These are phyloP conservation scores for Entomortierella beljakovae DNA, from an alignment of 192 early-diverging fungal genomes.

Conservation along the genomic window DNA sequence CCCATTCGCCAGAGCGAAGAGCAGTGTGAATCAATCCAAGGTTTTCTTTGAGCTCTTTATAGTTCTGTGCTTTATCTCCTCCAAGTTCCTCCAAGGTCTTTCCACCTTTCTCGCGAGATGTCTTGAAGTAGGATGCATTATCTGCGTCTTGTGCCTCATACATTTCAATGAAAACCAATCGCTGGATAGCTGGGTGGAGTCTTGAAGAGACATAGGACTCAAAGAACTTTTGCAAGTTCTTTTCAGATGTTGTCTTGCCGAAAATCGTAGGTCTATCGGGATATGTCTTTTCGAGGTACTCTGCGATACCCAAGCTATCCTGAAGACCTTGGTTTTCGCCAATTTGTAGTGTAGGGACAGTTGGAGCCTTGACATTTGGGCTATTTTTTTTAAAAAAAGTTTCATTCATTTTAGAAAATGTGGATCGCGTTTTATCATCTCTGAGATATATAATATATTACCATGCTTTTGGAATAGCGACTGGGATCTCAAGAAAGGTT, in stretches of 20 bases:
- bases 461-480: conserved; percentile 19
- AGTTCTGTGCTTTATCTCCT: conserved; percentile 14
- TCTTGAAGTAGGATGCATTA: too few relatives aligned
- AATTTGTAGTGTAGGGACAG: conserved; percentile 5
- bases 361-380: too few relatives aligned
- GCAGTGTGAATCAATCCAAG: conserved; percentile 21
- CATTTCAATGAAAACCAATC: conserved; percentile 38
- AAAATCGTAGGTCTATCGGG: conserved; percentile 59
- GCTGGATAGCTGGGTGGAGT: conserved; percentile 28
- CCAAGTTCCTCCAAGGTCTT: conserved; percentile 26
- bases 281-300: conserved; percentile 63
- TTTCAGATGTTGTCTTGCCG: conserved; percentile 17
- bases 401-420: too few relatives aligned
- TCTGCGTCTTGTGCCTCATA: too few relatives aligned
- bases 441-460: too few relatives aligned
- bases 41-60: conserved; percentile 11
- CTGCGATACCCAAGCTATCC: conserved; percentile 66
- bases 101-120: conserved; percentile 43
- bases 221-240: conserved; percentile 51
- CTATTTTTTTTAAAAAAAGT: too few relatives aligned
- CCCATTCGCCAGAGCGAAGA: conserved; percentile 18
- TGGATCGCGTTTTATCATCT: too few relatives aligned
- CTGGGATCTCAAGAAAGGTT: conserved; percentile 20
- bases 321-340: conserved; percentile 35
- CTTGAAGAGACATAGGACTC: conserved; percentile 37